Conservation (phyloP, 148 eudicot species). For the Rhododendron griersonianum region DNA sequence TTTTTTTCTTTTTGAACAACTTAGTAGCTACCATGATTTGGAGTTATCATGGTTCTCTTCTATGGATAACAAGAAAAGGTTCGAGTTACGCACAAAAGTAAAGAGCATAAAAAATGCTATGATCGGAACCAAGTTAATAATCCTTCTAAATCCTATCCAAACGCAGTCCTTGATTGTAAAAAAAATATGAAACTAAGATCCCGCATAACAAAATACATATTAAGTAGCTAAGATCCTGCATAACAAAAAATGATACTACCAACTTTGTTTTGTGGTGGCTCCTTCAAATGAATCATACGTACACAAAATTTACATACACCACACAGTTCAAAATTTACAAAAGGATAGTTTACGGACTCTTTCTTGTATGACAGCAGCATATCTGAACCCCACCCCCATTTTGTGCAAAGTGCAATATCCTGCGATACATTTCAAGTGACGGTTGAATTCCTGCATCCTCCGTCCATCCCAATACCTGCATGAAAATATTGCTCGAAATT, state of each 20-base stretch:
- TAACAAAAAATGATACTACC: no score
- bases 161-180: not conserved
- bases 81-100: not conserved
- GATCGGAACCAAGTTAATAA: not conserved
- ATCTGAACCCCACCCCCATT: constrained; percentile 54
- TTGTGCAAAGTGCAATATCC: constrained; percentile 58
- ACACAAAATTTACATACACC: not conserved
- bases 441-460: constrained; percentile 71
- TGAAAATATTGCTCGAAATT: not conserved
- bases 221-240: no score
- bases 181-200: no score
- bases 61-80: not conserved
- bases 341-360: constrained; percentile 39
- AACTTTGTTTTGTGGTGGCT: not conserved
- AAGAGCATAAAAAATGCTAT: no score
- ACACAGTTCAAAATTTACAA: not conserved
- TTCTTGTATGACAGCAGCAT: constrained; percentile 47
- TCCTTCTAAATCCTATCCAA: not conserved
- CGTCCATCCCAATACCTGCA: constrained; percentile 92
- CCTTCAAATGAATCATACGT: not conserved
- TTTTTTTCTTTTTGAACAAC: no score
- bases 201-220: no score
- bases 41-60: not conserved
- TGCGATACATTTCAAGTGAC: constrained; percentile 53
- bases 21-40: not conserved